Conservation (phyloP, 2,329 filamentous ascomycete species). For the Clathrospora elynae region DNA sequence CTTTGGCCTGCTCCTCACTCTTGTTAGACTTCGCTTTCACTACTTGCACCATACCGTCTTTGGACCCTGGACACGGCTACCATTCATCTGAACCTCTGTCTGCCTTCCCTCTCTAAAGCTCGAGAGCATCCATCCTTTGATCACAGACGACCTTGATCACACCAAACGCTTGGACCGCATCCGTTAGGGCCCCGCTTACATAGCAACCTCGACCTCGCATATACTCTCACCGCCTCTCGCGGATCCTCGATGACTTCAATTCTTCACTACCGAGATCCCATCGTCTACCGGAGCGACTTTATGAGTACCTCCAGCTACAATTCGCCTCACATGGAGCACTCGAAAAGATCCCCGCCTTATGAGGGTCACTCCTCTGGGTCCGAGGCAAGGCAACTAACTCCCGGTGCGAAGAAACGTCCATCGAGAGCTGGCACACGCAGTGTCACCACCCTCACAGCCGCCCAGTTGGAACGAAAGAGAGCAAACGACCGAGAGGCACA, state of each 20-base stretch:
- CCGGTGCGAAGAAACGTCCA: conserved; percentile 53
- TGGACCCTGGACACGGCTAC: conserved; percentile 25
- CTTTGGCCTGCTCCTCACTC: conserved; percentile 19
- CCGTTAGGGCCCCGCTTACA: conserved; percentile 39
- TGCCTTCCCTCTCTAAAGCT: conserved; percentile 25
- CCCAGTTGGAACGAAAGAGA: conserved; percentile 64
- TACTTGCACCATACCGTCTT: conserved; percentile 18
- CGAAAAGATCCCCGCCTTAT: conserved; percentile 46
- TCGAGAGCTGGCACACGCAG: conserved; percentile 63
- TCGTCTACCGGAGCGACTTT: conserved; percentile 47
- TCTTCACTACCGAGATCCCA: conserved; percentile 47
- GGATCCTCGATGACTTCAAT: conserved; percentile 50
- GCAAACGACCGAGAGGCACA: conserved; percentile 66
- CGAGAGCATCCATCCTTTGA: conserved; percentile 34
- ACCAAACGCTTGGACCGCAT: conserved; percentile 34
- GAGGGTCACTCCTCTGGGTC: conserved; percentile 49
- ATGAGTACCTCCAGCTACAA: conserved; percentile 46
- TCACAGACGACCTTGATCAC: conserved; percentile 29
- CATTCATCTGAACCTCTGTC: conserved; percentile 34
- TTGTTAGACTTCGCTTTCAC: conserved; percentile 27
- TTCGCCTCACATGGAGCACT: conserved; percentile 43
- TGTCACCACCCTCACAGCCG: conserved; percentile 61
- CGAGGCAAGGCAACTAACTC: conserved; percentile 45
- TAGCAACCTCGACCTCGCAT: conserved; percentile 38
- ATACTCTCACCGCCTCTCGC: conserved; percentile 43